Evolutionary conservation across 192 early-diverging fungal species (phyloP), one percentile per base, ranked within the genome.

Genomic region (Coemansia reversa): DNA sequence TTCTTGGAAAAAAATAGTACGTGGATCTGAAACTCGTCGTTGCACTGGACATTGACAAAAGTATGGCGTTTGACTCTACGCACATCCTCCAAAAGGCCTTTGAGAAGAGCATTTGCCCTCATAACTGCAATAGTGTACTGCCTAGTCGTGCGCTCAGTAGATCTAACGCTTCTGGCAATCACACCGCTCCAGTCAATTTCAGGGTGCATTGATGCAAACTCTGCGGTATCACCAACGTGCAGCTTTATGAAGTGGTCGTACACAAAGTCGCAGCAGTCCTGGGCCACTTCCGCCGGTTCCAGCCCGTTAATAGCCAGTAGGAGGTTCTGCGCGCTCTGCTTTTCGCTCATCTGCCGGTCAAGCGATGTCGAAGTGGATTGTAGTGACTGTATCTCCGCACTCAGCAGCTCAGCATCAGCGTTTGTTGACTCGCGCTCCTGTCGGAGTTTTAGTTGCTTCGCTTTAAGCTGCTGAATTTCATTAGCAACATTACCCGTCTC

Each of bases 171-270:
- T 39, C 74, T 63, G 27, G 50, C 60, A n/a, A 80, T 52, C 25
- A 69, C 61, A 4, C 72, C 72, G 32, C 49, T 64, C 78, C 78
- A 80, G 72, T 80, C 72, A n/a, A 80, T 72, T 12, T 80, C 78
- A 0, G 78, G 78, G 32, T 80, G 78, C 50, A 80, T 59, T 50
- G 78, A 80, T 35, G 73, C 69, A 32, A 80, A 75, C 51, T 80
- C 72, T 2, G 72, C 78, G 4, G 72, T 49, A 12, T 55, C 54
- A 42, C 67, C 78, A 28, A 80, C 32, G 23, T 72, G 68, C 1
- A 80, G 62, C 42, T 75, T 75, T 27, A 72, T 24, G 25, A 75
- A 80, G 50, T 35, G 61, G 58, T 80, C 78, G 49, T 80, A 80
- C 6, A 75, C 62, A 72, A 80, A 80, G 58, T 75, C 72, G 51